Conservation (phyloP, 331 rosid species). For the Phaseolus coccineus region DNA sequence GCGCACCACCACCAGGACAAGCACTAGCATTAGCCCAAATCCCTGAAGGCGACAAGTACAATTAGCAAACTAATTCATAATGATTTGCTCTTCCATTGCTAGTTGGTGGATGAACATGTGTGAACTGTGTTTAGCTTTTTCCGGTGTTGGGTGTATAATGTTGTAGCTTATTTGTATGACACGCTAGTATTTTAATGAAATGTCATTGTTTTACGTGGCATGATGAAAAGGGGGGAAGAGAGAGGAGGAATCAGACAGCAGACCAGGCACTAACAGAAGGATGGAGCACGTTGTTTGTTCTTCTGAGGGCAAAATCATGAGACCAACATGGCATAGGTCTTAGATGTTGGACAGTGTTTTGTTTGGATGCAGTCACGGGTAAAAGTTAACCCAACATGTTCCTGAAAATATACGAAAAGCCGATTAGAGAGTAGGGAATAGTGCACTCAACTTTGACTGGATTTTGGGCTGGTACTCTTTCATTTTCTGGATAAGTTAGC, state of each 20-base stretch:
- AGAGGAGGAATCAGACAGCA: not conserved
- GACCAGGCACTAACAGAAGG: not conserved
- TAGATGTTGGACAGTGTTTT: not conserved
- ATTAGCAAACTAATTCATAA: slow-evolving; percentile 17
- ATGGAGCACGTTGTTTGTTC: slow-evolving; percentile 2
- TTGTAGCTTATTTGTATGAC: slow-evolving; percentile 40
- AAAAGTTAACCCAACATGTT: slow-evolving; percentile 13
- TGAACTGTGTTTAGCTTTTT: slow-evolving; percentile 32
- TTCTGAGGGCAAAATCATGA: not conserved
- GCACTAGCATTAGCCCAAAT: slow-evolving; percentile 13
- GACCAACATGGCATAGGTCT: not conserved
- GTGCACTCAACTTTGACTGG: not conserved
- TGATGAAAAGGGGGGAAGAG: not conserved
- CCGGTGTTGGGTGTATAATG: slow-evolving; percentile 32
- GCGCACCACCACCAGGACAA: slow-evolving; percentile 20
- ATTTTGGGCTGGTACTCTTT: not conserved
- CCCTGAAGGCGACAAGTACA: slow-evolving; percentile 39
- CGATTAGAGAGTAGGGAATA: not conserved
- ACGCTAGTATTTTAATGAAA: slow-evolving; percentile 7
- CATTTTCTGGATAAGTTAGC: not conserved
- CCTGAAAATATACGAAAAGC: not conserved
- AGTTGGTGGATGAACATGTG: slow-evolving; percentile 31
- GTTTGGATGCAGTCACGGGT: not conserved
- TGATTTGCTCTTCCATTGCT: slow-evolving; percentile 21
- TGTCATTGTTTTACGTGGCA: slow-evolving; percentile 7